These are phyloP conservation scores for Penicillium subrubescens DNA, from an alignment of 495 filamentous ascomycete species.

Conservation along the genomic window DNA sequence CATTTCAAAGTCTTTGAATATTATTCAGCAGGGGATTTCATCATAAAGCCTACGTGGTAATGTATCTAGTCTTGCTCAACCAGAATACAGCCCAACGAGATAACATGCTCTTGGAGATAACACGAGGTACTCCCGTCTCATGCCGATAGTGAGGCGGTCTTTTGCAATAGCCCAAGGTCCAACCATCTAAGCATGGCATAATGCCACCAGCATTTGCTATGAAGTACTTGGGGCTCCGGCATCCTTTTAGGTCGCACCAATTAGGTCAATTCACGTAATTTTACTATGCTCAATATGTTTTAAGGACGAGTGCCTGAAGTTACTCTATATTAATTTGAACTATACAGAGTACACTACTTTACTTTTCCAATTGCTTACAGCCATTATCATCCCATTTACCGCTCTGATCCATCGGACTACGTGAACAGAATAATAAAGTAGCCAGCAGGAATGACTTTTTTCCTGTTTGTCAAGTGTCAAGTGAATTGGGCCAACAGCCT, in stretches of 20 bases:
- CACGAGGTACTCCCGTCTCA: not conserved
- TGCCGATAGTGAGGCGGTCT: conserved; percentile 2
- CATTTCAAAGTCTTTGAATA: not conserved
- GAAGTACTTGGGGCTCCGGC: not conserved
- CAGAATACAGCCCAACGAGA: no score
- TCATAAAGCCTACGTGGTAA: not conserved
- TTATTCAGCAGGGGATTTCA: not conserved
- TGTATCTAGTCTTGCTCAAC: not conserved
- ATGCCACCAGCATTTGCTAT: conserved; percentile 1
- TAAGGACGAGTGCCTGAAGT: conserved; percentile 3
- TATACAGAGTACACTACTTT: conserved; percentile 1
- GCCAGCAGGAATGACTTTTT: no score
- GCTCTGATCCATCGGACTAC: conserved; percentile 4
- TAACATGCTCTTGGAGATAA: conserved; percentile 4
- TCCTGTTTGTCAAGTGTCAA: no score
- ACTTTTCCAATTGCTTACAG: not conserved
- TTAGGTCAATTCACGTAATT: conserved; percentile 6
- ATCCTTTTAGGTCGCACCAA: conserved; percentile 1
- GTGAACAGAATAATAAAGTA: no score
- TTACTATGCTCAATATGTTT: no score
- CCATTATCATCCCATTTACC: conserved; percentile 6
- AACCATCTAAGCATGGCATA: conserved; percentile 3
- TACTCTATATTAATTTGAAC: conserved; percentile 4
- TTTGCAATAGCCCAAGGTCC: conserved; percentile 1
- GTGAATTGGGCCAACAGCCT: no score